Evolutionary conservation across 148 eudicot genomes (phyloP), one percentile per base, ranked within the genome.

Genomic region (Chenopodium quinoa): DNA sequence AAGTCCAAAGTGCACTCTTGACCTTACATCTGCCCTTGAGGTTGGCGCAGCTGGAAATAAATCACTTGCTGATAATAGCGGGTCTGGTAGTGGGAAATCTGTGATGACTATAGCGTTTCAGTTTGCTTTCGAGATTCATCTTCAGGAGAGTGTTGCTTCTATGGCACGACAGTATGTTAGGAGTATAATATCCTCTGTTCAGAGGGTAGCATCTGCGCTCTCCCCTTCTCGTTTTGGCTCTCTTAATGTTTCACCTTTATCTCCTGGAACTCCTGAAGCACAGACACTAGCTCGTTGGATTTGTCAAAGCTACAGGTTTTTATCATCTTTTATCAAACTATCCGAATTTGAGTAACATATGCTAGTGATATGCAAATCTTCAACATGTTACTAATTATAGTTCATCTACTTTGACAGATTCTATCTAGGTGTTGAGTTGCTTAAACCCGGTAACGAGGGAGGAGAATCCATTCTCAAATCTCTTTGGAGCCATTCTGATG

Each of bases 21-120:
- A 95, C 77, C 92, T 95, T 66, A 92, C 98, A 65, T 95, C 98
- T 32, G 91, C 97, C 52, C 95, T 95, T 17, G 98, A 95, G 81
- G 90, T 87, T 77, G 95, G 98, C 52, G 75, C 90, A 10, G 81
- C 90, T 23, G 91, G 91, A 65, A 90, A 78, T 81, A 85, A 87
- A 83, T 65, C 83, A 14, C 63, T 81, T 13, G 89, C 89, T 17
- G 84, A 83, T 37, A 86, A 82, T 40, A 68, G 54, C 32, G 79
- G 79, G 2, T 74, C 82, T 17, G 90, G 93, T 44, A 83, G 80
- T 78, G 75, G 81, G 72, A 93, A 91, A 84, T 93, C 97, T 3
- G 92, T 93, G 22, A 91, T 93, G 97, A 91, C 97, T 40, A 89
- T 93, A 80, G 97, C 97, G 20, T 91, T 93, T 82, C 97, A 93